Base-by-base conservation (phyloP, 192 early-diverging fungal genomes). In the Powellomyces hirtus region DNA sequence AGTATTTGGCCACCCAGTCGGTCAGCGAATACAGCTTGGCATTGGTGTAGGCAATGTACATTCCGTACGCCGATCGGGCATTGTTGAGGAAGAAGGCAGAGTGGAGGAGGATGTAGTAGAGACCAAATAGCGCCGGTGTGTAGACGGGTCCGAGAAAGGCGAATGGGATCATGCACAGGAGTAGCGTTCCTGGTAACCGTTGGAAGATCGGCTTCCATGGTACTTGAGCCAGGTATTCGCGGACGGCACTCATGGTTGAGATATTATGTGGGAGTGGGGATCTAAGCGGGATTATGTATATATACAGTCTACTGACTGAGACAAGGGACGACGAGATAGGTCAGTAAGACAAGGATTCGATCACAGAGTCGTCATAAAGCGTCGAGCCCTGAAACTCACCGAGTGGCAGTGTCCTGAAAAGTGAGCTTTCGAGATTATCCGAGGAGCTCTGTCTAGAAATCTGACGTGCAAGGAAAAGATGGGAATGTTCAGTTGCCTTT, bases 1-100 rank as follows among this genome's bases (percentile, higher is more conserved):
- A 71, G 51, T 84, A 84, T 62, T 78, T 72, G 42, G 57, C 53
- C 34, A 75, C 42, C 82, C 82, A 84, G 59, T 84, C 72, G 8
- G 82, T 84, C 22, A 72, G 62, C 10, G 82, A 80, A 65, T 81
- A 73, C 24, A 67, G 68, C 29, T 74, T 76, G 11, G 77, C 63
- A 36, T 69, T 64, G 22, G 52, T 53, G 65, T 76, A 84, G 31
- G 73, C 73, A 27, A 68, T 38, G 35, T 75, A 64, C 64, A 77
- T 77, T 33, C 77, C 79, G 63, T 66, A 77, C 0, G 50, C 64
- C 22, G 78, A 71, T 18, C 81, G 64, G 37, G 46, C 33, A 38
- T 70, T 75, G 68, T 77, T 76, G 62, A 70, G 34, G 45, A 70
- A n/a, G 56, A 78, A 79, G 26, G 73, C 57, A 20, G 66, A 22